Evolutionary conservation across 768 basidiomycete genomes (phyloP).

Genomic region (Auriscalpium vulgare): DNA sequence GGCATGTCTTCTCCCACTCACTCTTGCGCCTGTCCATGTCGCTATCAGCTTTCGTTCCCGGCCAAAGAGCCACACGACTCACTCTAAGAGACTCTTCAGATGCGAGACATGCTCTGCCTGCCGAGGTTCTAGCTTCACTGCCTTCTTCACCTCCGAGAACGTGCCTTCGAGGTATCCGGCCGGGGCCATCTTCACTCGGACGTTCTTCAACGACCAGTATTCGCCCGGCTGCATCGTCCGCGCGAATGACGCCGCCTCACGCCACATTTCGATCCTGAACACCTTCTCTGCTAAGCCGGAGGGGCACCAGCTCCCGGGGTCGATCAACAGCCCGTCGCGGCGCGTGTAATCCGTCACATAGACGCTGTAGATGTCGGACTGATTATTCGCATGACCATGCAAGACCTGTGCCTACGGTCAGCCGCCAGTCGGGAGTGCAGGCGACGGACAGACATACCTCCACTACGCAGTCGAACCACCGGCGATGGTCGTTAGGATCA

Average conservation of each 20-base stretch:
- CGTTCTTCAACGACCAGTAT: constrained; percentile 13
- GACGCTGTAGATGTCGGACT: constrained; percentile 10
- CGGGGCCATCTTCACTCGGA: constrained; percentile 8
- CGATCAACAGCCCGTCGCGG: constrained; percentile 2
- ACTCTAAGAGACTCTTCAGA: constrained; percentile 10
- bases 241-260: constrained; percentile 8
- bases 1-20: constrained; percentile 10
- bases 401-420: constrained; percentile 5
- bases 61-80: neutral
- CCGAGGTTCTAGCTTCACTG: constrained; percentile 4
- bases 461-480: constrained; percentile 57
- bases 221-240: constrained; percentile 15
- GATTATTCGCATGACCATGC: constrained; percentile 6
- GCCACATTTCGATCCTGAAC: constrained; percentile 16
- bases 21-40: constrained; percentile 10
- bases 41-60: neutral
- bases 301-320: constrained; percentile 11
- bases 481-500: constrained; percentile 34
- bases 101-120: constrained; percentile 2
- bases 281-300: constrained; percentile 6
- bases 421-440: neutral
- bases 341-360: constrained; percentile 16
- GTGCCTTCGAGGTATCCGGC: constrained; percentile 10
- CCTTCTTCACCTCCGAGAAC: constrained; percentile 10
- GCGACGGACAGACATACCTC: constrained; percentile 4